Evolutionary conservation across 139 green algal genomes (phyloP), one percentile per base, ranked within the genome.

Genomic region (Tetradesmus lagerheimii): DNA sequence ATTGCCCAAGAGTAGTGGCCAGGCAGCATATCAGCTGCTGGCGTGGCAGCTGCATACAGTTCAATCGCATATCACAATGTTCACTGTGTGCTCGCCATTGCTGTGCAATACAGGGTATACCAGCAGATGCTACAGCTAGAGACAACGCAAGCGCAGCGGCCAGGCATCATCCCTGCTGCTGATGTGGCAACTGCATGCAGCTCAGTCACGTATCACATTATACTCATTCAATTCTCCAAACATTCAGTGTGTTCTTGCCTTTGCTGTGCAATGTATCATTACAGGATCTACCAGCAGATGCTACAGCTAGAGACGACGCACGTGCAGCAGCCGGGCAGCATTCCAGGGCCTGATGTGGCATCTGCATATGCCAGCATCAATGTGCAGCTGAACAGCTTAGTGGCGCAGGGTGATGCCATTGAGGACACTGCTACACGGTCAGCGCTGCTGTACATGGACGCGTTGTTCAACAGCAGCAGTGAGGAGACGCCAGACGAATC

Each of bases 391-490:
- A 89, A 83, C n/a, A 34, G n/a, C 31, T 23, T 89, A 43, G 74
- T 75, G 23, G 18, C 11, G 4, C 45, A 84, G 18, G 39, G 31
- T 25, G 39, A 75, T 15, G 47, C 47, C 3, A 53, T 29, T 67
- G 66, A n/a, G 4, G 85, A 89, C 23, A 64, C 71, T 47, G 85
- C 85, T 43, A 74, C 85, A 62, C 85, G 85, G 20, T 83, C 67
- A 9, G 85, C 67, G 9, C 43, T 89, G 71, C 35, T 83, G 71
- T 89, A 83, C 39, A 83, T 89, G 85, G 45, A 89, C 23, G 85
- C 74, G 27, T 4, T 81, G 31, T 74, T 89, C 41, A 83, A 82
- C 67, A 74, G 43, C 43, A 41, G 43, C 9, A 31, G 80, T 3
- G 43, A 34, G 39, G 20, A 45, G 43, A 34, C 41, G 38, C 15